A percentile compares a stretch with the other conserved stretches of the same genome.
These are phyloP conservation scores for Termitomyces sp. DNA, from an alignment of 768 basidiomycete genomes.

Conservation along the genomic window DNA sequence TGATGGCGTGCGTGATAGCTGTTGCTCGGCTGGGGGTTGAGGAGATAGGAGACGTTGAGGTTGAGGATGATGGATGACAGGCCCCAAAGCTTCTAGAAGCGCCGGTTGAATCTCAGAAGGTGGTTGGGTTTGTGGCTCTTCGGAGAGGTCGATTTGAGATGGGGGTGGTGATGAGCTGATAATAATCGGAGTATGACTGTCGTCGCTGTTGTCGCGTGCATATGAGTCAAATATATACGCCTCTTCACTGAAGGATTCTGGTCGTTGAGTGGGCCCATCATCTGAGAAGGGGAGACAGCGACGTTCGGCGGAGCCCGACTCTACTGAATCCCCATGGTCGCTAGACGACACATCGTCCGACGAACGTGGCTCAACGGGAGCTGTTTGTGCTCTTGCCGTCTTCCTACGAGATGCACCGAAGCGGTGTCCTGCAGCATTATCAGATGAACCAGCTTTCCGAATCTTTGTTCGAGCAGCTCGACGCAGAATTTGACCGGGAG, in stretches of 20 bases:
- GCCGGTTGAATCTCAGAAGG: slow-evolving; percentile 27
- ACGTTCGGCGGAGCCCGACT: slow-evolving; percentile 28
- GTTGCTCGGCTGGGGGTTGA: slow-evolving; percentile 30
- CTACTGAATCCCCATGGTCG: slow-evolving; percentile 58
- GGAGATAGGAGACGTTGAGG: slow-evolving; percentile 53
- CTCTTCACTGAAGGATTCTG: slow-evolving; percentile 81
- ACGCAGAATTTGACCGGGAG: slow-evolving; percentile 85
- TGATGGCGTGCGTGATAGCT: slow-evolving; percentile 58
- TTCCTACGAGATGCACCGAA: slow-evolving; percentile 55
- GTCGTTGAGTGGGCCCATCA: slow-evolving; percentile 41
- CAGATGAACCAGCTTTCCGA: slow-evolving; percentile 74
- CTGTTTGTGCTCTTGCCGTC: slow-evolving; percentile 23
- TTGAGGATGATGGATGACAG: slow-evolving; percentile 63
- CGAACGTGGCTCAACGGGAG: slow-evolving; percentile 44
- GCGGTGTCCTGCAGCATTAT: slow-evolving; percentile 81
- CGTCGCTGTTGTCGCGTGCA: slow-evolving; percentile 51
- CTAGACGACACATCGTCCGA: slow-evolving; percentile 73
- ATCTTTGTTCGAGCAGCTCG: slow-evolving; percentile 95
- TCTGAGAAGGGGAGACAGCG: slow-evolving; percentile 45
- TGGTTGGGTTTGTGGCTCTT: slow-evolving; percentile 13
- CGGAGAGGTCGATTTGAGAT: slow-evolving; percentile 17
- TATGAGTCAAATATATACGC: slow-evolving; percentile 85
- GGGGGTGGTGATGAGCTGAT: slow-evolving; percentile 27
- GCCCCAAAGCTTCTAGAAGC: slow-evolving; percentile 31
- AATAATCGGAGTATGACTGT: slow-evolving; percentile 23